Conservation (phyloP, 495 filamentous ascomycete genomes). For the Hypoxylon intermedium region DNA sequence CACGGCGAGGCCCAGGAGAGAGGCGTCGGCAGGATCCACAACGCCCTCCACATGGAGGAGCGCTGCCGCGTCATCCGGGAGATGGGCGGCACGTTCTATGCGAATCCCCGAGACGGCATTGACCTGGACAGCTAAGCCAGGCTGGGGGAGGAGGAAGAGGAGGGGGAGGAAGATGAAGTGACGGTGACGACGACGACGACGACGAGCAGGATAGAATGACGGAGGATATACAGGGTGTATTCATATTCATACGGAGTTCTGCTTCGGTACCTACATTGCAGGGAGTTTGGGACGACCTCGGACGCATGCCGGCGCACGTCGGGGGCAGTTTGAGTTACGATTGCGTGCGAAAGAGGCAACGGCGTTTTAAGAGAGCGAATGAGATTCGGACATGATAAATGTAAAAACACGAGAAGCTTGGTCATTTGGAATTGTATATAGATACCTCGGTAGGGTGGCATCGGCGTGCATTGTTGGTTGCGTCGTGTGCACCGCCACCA, state of each 20-base stretch:
- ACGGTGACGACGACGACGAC: too few species aligned
- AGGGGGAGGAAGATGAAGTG: too few species aligned
- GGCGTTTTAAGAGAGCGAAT: too few species aligned
- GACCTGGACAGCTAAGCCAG: conserved; percentile 9
- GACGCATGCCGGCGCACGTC: neutral
- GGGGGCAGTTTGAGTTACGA: neutral
- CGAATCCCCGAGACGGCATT: conserved; percentile 37
- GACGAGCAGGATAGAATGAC: neutral
- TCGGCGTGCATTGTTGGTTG: too few species aligned
- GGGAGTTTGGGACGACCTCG: neutral
- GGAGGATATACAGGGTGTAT: neutral
- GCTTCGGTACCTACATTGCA: neutral
- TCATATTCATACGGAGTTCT: neutral
- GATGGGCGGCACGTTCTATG: conserved; percentile 37
- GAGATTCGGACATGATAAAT: too few species aligned
- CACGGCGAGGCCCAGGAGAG: conserved; percentile 22
- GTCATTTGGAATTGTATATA: too few species aligned
- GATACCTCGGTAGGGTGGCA: too few species aligned
- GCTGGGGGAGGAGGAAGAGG: too few species aligned
- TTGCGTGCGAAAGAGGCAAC: too few species aligned
- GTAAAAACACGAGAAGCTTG: too few species aligned
- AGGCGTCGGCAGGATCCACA: conserved; percentile 32
- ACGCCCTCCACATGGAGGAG: conserved; percentile 41
- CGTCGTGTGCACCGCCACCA: too few species aligned
- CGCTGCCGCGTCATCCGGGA: conserved; percentile 38